Conservation (phyloP, 768 basidiomycete genomes). For the Boletus vinaceobasis region DNA sequence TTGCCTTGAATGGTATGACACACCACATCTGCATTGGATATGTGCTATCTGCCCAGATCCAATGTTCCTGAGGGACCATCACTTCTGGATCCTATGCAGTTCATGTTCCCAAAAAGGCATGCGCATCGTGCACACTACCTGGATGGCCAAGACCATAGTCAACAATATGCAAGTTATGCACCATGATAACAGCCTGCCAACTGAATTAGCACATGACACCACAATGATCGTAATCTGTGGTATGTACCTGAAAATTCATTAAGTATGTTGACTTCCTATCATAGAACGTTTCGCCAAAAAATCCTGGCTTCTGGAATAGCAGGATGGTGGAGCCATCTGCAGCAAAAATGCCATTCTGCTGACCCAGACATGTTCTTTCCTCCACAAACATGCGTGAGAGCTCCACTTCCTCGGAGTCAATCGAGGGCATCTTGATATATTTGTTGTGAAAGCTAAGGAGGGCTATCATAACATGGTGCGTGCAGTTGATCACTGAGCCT, state of each 20-base stretch:
- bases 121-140: not conserved
- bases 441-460: no score
- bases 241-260: not conserved
- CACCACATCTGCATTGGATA: not conserved
- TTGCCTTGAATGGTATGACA: not conserved
- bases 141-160: not conserved
- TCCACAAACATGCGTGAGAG: no score
- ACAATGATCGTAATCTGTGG: not conserved
- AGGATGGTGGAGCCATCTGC: not conserved
- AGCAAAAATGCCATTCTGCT: not conserved
- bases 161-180: not conserved
- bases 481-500: no score
- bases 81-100: not conserved
- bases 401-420: no score
- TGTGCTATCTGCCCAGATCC: not conserved
- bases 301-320: not conserved
- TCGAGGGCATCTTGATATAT: no score
- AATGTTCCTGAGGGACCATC: not conserved
- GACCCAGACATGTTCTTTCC: no score
- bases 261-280: not conserved
- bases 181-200: no score
- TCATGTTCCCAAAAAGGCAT: no score
- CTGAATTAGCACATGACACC: no score
- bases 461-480: no score
- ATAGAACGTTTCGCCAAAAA: not conserved